These are phyloP conservation scores for Phytopythium aichiense DNA, from an alignment of 352 stramenopile genomes.

Conservation along the genomic window DNA sequence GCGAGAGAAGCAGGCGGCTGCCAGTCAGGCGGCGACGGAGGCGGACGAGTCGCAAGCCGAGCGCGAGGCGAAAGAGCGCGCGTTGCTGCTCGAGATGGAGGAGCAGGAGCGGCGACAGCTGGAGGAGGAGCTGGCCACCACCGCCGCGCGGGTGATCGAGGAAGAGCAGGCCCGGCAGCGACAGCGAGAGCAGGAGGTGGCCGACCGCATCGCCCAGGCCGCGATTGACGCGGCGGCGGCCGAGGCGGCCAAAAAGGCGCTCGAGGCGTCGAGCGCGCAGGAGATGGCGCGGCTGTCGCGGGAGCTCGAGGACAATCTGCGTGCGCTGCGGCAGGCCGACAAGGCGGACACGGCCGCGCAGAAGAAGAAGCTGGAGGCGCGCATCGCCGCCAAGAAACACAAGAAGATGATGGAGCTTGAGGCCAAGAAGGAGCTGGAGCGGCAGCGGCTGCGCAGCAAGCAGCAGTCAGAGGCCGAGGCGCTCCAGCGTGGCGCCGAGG, in stretches of 20 bases:
- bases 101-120: conserved; percentile 23
- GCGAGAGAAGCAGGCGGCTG: conserved; percentile 16
- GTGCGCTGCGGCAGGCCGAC: conserved; percentile 50
- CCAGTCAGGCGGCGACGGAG: conserved; percentile 1
- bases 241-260: conserved; percentile 30
- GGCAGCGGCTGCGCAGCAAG: conserved; percentile 35
- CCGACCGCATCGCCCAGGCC: conserved; percentile 28
- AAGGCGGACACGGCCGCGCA: conserved; percentile 51
- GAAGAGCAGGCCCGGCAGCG: conserved; percentile 52
- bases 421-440: conserved; percentile 57
- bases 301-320: conserved; percentile 64
- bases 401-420: conserved; percentile 73
- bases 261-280: conserved; percentile 36
- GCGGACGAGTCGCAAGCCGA: background rate
- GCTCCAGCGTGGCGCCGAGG: conserved; percentile 18
- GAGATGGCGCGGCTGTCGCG: conserved; percentile 56
- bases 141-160: conserved; percentile 33
- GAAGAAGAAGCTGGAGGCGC: conserved; percentile 65
- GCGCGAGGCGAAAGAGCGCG: conserved; percentile 16
- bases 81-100: conserved; percentile 22
- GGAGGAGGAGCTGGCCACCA: conserved; percentile 19
- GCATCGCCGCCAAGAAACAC: conserved; percentile 72
- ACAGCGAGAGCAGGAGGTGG: conserved; percentile 40
- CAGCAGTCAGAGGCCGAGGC: conserved; percentile 35
- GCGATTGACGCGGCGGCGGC: conserved; percentile 31